Conservation (phyloP, 441 rosid species). For the Raphanus hybrid region DNA sequence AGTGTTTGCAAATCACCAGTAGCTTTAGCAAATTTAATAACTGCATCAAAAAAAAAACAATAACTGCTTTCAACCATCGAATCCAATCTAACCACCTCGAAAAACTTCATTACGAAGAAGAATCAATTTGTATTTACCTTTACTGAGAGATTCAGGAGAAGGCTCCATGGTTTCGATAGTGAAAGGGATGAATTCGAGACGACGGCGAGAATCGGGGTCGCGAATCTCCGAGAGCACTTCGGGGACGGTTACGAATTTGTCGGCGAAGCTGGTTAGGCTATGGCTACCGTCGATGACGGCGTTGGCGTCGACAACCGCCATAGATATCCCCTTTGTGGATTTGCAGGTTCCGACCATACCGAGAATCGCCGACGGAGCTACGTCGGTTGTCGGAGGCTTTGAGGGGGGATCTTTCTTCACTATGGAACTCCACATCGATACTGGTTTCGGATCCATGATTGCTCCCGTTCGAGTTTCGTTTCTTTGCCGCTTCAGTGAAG, state of each 20-base stretch:
- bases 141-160: slow-evolving; percentile 72
- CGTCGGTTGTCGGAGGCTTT: slow-evolving; percentile 38
- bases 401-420: slow-evolving; percentile 52
- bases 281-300: slow-evolving; percentile 80
- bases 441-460: slow-evolving; percentile 21
- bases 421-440: slow-evolving; percentile 62
- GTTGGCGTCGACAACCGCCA: slow-evolving; percentile 88
- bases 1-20: slow-evolving; percentile 93
- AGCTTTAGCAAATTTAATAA: slow-evolving; percentile 78
- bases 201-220: slow-evolving; percentile 85
- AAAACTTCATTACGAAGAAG: neutral
- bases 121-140: slow-evolving; percentile 49
- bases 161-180: slow-evolving; percentile 85
- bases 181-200: slow-evolving; percentile 69
- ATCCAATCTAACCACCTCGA: neutral
- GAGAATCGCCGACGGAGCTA: slow-evolving; percentile 38
- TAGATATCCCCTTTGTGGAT: slow-evolving; percentile 73
- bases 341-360: slow-evolving; percentile 65
- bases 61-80: neutral
- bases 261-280: slow-evolving; percentile 62
- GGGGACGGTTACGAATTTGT: slow-evolving; percentile 78
- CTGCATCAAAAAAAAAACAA: slow-evolving; percentile 39
- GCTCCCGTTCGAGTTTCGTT: slow-evolving; percentile 16
- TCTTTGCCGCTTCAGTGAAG: slow-evolving; percentile 38
- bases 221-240: slow-evolving; percentile 85